phyloP scores from a whole-genome alignment of 441 rosid genomes.

The Pelargonium australe region DNA sequence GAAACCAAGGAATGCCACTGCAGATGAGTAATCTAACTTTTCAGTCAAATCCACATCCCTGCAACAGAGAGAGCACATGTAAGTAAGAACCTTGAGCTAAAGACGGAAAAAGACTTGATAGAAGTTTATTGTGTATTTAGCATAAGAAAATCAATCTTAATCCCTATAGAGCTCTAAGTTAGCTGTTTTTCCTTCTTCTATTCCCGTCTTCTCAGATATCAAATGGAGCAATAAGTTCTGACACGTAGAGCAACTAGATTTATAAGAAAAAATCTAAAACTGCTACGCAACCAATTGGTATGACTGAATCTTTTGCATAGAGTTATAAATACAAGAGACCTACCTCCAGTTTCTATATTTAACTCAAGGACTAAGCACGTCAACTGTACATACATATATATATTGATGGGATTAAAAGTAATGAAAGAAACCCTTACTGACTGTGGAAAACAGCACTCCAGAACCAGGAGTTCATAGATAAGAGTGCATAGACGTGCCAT shows the following conservation, averaged over 20 bases:
- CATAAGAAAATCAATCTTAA: not conserved
- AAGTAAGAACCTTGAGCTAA: not conserved
- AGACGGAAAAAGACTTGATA: not conserved
- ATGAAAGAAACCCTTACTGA: constrained; percentile 35
- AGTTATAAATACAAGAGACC: not conserved
- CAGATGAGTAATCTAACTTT: constrained; percentile 79
- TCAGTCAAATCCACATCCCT: constrained; percentile 89
- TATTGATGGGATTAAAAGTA: not conserved
- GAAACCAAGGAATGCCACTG: constrained; percentile 74
- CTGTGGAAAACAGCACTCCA: constrained; percentile 89
- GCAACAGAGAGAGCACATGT: constrained; percentile 9
- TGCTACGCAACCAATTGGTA: not conserved
- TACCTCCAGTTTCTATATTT: not conserved
- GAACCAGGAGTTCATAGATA: constrained; percentile 83
- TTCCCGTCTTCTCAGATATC: too few relatives aligned
- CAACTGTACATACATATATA: not conserved
- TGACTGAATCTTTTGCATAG: not conserved
- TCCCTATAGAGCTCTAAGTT: too few relatives aligned
- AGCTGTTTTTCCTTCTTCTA: too few relatives aligned
- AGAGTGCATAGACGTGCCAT: constrained; percentile 70
- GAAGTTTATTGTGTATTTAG: not conserved
- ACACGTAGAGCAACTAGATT: not conserved
- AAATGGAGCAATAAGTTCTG: too few relatives aligned
- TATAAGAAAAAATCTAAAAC: too few relatives aligned
- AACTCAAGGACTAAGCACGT: not conserved